Evolutionary conservation across 805 yeast species (phyloP), one percentile per base, ranked within the genome.

Genomic region (Limtongozyma cylindracea): DNA sequence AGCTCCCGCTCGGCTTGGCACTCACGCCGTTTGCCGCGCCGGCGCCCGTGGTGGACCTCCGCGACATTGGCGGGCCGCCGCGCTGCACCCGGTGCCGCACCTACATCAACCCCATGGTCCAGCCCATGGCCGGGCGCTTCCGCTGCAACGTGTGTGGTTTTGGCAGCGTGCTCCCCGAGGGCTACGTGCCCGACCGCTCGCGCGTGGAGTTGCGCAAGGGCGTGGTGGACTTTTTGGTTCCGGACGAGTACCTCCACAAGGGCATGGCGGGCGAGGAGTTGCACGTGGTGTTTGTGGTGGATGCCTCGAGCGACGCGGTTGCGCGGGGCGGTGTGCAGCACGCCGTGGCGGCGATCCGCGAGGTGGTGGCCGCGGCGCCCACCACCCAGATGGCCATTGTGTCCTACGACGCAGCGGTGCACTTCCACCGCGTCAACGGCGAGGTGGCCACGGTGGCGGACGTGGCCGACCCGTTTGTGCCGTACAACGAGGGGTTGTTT

Each of bases 21-120:
- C 45, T 80, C 12, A 61, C 77, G 23, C 98, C 98, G 4, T 78
- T 88, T 52, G 91, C 93, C 0, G 65, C 66, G 8, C 39, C 59
- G 2, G 60, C 80, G 2, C 91, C 92, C 1, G 53, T 56, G 4
- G 67, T 70, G 4, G 82, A 76, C 36, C 59, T 61, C 47, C 45
- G 53, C 12, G 36, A 37, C 5, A 37, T 50, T 19, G 54, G 54
- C 4, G 39, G 30, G 5, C 21, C 20, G 19, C 69, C 91, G 16
- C 61, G 99, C 32, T 88, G 99, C 45, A 61, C 64, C 31, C 68
- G 96, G 29, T 88, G 99, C 47, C 62, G 94, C 25, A 63, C 93
- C 1, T 88, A 80, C 41, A 55, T 80, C 29, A 88, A 84, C 39
- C 91, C 95, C 3, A 61, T 67, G 11, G 71, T 74, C 66, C 67